A percentile compares a stretch with the other conserved stretches of the same genome.
These are phyloP conservation scores for Phialocephala sp. DNA, from an alignment of 2,329 filamentous ascomycete genomes.

Conservation along the genomic window DNA sequence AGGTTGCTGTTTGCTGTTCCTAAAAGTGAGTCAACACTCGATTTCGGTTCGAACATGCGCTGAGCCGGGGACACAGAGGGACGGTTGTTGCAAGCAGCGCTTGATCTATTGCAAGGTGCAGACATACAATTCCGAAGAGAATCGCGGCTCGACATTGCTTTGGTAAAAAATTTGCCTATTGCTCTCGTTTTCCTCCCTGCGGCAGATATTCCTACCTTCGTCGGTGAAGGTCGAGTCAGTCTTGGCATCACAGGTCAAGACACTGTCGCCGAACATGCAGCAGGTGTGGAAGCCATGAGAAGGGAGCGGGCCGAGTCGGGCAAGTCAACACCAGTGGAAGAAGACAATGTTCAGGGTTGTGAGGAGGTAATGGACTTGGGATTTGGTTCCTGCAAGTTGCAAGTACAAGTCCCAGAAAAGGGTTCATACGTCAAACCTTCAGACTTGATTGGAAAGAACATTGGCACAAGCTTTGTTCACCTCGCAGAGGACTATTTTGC, in stretches of 20 bases:
- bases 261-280: constrained; percentile 90
- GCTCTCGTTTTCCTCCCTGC: constrained; percentile 97
- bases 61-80: constrained; percentile 68
- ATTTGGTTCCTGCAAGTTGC: constrained; percentile 89
- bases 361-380: constrained; percentile 89
- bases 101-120: constrained; percentile 90
- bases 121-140: constrained; percentile 97
- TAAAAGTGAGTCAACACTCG: constrained; percentile 74
- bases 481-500: constrained; percentile 85
- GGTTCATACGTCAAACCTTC: constrained; percentile 71
- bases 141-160: constrained; percentile 92
- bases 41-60: constrained; percentile 5
- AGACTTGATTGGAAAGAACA: constrained; percentile 88
- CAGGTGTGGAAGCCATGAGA: constrained; percentile 57
- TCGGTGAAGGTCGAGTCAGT: constrained; percentile 91
- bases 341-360: constrained; percentile 55
- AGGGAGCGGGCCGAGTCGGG: constrained; percentile 56
- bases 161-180: constrained; percentile 95
- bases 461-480: constrained; percentile 93
- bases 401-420: constrained; percentile 95
- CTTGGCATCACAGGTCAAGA: constrained; percentile 94
- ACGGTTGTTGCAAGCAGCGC: constrained; percentile 82
- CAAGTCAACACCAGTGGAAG: constrained; percentile 48
- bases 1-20: constrained; percentile 96
- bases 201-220: constrained; percentile 96